Base-by-base conservation (phyloP, 1,284 basidiomycete genomes). In the Malassezia dermatis region DNA sequence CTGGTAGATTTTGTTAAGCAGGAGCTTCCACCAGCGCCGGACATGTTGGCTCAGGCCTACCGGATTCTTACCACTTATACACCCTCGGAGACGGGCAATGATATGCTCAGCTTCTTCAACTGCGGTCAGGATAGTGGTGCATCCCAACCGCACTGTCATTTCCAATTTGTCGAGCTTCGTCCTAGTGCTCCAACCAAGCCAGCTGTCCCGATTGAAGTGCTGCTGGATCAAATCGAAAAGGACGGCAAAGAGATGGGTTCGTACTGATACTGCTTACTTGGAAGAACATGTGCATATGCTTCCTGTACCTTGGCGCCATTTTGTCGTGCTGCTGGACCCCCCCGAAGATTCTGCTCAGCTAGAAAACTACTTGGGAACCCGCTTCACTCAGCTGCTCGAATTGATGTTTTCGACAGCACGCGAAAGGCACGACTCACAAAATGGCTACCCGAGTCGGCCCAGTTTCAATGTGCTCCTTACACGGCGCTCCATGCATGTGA, bases 251-350 rank as follows among this genome's bases (percentile, higher is more conserved):
- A 73, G 31, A 28, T 60, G 12, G 53, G 62, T 62, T 31, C 50
- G 63, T 58, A 21, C 12, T 13, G 11, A 17, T 30, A 15, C 15
- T 15, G n/a, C 26, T 24, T 28, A 13, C 15, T 8, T 28, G 17
- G 17, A 56, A 53, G 62, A 63, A 1, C 49, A 59, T 23, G 59
- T 72, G 0, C 64, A 71, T 23, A 62, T 66, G 3, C 53, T 74
- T 0, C 67, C 69, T 0, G 34, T 71, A 3, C 67, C 71, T 0
- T 74, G 67, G 61, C 69, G 71, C 53, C 72, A 74, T 51, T 74
- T 70, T 60, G 69, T 70, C 5, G 62, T 40, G 8, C 53, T 73
- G 17, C 49, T 74, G 19, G 19, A 60, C 1, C 64, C 64, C 0
- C 42, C 59, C 1, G 27, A 21, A 1, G 55, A 64, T 15, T 35